Conservation (phyloP, 441 rosid genomes). For the Populus hybrid region DNA sequence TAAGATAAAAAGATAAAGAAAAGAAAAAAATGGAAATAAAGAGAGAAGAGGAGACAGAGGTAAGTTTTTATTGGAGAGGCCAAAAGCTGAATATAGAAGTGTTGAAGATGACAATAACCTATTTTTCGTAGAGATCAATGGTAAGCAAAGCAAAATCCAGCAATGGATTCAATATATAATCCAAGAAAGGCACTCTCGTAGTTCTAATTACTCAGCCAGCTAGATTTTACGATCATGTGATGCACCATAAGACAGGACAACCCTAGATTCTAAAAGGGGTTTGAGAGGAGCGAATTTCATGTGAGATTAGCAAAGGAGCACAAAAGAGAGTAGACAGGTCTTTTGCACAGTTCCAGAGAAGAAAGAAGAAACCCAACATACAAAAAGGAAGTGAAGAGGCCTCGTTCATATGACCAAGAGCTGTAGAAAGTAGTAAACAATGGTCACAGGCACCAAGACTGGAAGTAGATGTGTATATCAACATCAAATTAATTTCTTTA, state of each 20-base stretch:
- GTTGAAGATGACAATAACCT: constrained; percentile 9
- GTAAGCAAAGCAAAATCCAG: constrained; percentile 7
- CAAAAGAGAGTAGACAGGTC: no score
- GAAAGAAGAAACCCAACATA: constrained; percentile 16
- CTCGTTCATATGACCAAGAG: not conserved
- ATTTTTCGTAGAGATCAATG: constrained; percentile 8
- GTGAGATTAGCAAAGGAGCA: constrained; percentile 13
- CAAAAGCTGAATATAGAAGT: constrained; percentile 11
- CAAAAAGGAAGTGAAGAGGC: not conserved
- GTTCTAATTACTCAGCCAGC: constrained; percentile 6
- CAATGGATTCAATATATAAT: not conserved
- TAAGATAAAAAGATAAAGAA: not conserved
- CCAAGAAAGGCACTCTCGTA: not conserved
- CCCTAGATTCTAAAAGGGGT: constrained; percentile 5
- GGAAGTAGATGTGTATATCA: not conserved
- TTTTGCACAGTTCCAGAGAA: not conserved
- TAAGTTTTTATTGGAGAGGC: constrained; percentile 26
- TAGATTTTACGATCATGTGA: constrained; percentile 29
- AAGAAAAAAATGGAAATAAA: not conserved
- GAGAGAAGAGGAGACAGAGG: constrained; percentile 1
- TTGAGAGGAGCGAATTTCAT: constrained; percentile 1
- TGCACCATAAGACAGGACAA: constrained; percentile 3
- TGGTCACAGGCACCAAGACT: constrained; percentile 24
- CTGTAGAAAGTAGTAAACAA: not conserved
- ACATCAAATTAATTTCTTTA: constrained; percentile 17